phyloP scores from a whole-genome alignment of 352 stramenopile species.

The Pythium phragmitis region DNA sequence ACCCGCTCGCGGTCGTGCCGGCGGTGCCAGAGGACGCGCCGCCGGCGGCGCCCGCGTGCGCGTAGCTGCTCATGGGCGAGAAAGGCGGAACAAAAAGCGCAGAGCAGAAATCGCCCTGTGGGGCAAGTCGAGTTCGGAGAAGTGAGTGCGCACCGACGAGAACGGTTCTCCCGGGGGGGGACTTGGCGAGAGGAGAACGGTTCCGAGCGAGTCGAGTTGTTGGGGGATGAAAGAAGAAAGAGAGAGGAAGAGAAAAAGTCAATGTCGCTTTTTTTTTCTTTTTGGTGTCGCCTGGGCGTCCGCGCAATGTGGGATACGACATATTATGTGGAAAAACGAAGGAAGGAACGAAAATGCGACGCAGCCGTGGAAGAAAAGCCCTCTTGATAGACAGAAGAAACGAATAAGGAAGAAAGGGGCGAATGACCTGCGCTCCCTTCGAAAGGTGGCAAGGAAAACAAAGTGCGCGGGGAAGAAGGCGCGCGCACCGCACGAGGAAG shows the following conservation, averaged over 20 bases:
- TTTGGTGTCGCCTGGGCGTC: neutral
- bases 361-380: constrained; percentile 15
- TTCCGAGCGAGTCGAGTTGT: neutral
- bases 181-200: neutral
- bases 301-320: neutral
- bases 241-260: neutral
- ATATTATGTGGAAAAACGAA: neutral
- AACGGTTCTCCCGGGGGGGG: neutral
- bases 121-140: constrained; percentile 22
- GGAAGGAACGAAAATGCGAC: constrained; percentile 11
- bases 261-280: neutral
- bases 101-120: constrained; percentile 8
- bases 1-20: constrained; percentile 24
- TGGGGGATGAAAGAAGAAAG: constrained; percentile 1
- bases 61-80: constrained; percentile 24
- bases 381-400: neutral
- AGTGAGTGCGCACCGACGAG: constrained; percentile 18
- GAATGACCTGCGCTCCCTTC: neutral
- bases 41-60: neutral
- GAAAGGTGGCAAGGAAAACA: neutral
- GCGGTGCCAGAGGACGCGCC: neutral
- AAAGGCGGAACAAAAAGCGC: neutral
- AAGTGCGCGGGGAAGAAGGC: neutral
- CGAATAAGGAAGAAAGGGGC: constrained; percentile 1
- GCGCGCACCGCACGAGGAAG: constrained; percentile 12